Base-by-base conservation (phyloP, 2,329 filamentous ascomycete species). In the Ustulina deusta region DNA sequence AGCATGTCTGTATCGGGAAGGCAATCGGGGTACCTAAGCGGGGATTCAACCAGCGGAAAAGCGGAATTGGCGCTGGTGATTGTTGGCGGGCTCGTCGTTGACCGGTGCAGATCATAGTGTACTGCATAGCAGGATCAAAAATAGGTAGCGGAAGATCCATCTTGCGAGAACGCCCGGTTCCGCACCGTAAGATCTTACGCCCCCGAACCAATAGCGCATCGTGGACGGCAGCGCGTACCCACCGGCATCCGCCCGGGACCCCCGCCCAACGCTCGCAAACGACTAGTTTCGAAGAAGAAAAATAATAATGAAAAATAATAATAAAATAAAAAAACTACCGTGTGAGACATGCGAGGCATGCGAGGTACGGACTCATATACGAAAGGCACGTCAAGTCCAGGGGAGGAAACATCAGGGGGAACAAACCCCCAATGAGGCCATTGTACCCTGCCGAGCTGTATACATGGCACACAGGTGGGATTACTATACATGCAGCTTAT, bases 111-210 rank as follows among this genome's bases (percentile, higher is more conserved):
- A 52, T 52, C 49, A 20, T 34, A n/a, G n/a, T n/a, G n/a, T n/a
- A 15, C 6, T 52, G 49, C 49, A 52, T 34, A 20, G 15, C 27
- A 34, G n/a, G 20, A 46, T 42, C 42, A 22, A 25, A 46, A 22
- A 46, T 46, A 40, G 20, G 42, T 13, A 46, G n/a, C 3, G n/a
- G 42, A 20, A 9, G 9, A 13, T 42, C 17, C 38, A 13, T 42
- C 17, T 15, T 17, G 38, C 15, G 17, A 15, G 4, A 32, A 7
- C 29, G 3, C 3, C 40, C 40, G 10, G 29, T n/a, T 10, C 49
- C 49, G 49, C 49, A 34, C 27, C 20, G 49, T 34, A 29, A 9
- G 27, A 17, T 52, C 49, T 52, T 34, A 52, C 49, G 49, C 49
- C 49, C 49, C 49, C 49, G 49, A 52, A 20, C 29, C 40, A 48